Conservation (phyloP, 1,284 basidiomycete species). For the Microbotryomycetes sp. region DNA sequence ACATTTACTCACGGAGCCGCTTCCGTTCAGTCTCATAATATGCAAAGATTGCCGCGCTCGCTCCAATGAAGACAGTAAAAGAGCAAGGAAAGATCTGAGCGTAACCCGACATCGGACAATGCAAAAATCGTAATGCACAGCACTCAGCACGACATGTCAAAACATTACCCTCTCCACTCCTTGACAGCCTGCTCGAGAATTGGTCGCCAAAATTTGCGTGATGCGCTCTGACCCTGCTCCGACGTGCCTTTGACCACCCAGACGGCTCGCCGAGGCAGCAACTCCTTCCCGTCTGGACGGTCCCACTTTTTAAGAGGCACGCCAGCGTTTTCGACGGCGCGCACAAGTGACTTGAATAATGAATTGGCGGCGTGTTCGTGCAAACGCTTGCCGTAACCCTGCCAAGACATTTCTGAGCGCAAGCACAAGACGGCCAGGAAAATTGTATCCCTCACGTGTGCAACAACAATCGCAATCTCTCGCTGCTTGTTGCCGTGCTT, state of each 20-base stretch:
- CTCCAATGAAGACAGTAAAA: too few relatives aligned
- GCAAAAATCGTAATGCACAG: too few relatives aligned
- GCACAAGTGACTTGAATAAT: slow-evolving; percentile 20
- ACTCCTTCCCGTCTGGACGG: slow-evolving; percentile 26
- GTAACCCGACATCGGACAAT: too few relatives aligned
- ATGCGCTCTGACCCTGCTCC: slow-evolving; percentile 3
- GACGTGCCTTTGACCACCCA: slow-evolving; percentile 10
- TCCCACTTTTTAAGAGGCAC: slow-evolving; percentile 21
- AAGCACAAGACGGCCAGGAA: too few relatives aligned
- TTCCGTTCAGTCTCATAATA: too few relatives aligned
- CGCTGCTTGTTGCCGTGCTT: slow-evolving; percentile 16
- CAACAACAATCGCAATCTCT: slow-evolving; percentile 34
- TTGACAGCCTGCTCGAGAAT: slow-evolving; percentile 5
- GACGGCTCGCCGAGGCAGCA: slow-evolving; percentile 25
- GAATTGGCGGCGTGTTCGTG: slow-evolving; percentile 8
- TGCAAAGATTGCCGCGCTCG: too few relatives aligned
- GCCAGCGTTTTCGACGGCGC: slow-evolving; percentile 20
- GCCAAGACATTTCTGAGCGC: not conserved
- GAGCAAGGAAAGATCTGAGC: too few relatives aligned
- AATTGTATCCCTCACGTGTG: slow-evolving; percentile 27
- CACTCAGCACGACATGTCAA: too few relatives aligned
- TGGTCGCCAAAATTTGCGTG: slow-evolving; percentile 21
- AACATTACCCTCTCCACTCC: slow-evolving; percentile 14
- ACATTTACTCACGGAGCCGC: too few relatives aligned
- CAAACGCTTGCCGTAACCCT: slow-evolving; percentile 4